Percentiles rank a stretch among this genome's conserved stretches.
Evolutionary conservation across 352 stramenopile species (phyloP).

Genomic region (Elongisporangium undulatum): DNA sequence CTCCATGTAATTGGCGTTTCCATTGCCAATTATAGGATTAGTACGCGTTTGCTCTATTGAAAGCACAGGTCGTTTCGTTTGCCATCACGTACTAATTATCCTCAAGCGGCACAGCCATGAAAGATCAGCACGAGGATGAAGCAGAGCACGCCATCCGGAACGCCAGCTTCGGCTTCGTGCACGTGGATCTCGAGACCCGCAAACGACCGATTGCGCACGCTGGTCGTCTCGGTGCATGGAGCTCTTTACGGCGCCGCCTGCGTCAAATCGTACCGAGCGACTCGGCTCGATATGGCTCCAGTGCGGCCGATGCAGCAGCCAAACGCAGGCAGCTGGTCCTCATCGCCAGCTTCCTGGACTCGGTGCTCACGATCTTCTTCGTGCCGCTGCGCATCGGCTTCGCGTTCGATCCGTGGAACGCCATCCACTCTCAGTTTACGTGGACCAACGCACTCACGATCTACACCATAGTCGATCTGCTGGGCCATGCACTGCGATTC

Average conservation of each 20-base stretch:
- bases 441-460: conserved; percentile 22
- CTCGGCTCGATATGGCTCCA: neutral
- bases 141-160: conserved; percentile 2
- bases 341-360: conserved; percentile 25
- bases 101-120: too few relatives aligned
- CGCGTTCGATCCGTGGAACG: conserved; percentile 32
- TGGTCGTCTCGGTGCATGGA: too few relatives aligned
- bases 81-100: too few relatives aligned
- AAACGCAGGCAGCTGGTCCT: neutral
- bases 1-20: too few relatives aligned
- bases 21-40: too few relatives aligned
- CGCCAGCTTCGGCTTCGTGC: conserved; percentile 9
- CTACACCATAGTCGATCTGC: conserved; percentile 25
- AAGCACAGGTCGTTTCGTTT: too few relatives aligned
- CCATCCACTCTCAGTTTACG: neutral
- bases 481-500: conserved; percentile 18
- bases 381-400: conserved; percentile 37
- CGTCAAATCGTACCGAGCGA: neutral
- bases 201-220: neutral
- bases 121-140: neutral
- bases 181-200: conserved; percentile 5
- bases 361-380: conserved; percentile 31
- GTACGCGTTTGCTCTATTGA: too few relatives aligned
- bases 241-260: neutral
- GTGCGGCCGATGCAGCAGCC: neutral